Base-by-base conservation (phyloP, 169 alveolate species). In the Plasmodium chabaudi region DNA sequence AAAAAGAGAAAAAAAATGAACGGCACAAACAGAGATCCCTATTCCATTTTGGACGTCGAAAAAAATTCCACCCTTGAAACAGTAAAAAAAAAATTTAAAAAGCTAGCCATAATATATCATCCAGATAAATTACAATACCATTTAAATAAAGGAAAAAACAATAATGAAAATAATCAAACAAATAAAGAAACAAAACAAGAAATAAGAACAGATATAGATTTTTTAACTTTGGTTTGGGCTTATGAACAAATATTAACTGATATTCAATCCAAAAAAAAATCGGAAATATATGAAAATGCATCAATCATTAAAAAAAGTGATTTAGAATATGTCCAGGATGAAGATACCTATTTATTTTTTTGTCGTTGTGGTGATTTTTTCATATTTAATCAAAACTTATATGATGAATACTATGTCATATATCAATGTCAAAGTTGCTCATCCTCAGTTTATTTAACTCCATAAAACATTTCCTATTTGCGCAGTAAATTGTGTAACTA, bases 301-400 rank as follows among this genome's bases (percentile, higher is more conserved):
- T 56, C 61, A 55, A 77, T 34, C 46, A 77, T 77, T n/a, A 63
- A 77, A 23, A 77, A 65, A 46, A 69, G 23, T 19, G 88, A 77
- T 44, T 56, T 77, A 44, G 57, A 77, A 77, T 77, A 77, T 77
- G 47, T 77, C 4, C 27, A 23, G 13, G 88, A 63, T 27, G 88
- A 77, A 9, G 49, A 77, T 25, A 39, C 88, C 0, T 77, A 63
- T 56, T 15, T 77, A 25, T 77, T 63, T 61, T 77, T 77, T 47
- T 77, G 88, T 12, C 77, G 88, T 2, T 77, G 88, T 44, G 88
- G 88, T 21, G 88, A 77, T 68, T 77, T 77, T 25, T 77, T 77
- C 34, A 63, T 77, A 5, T 77, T 77, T 44, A 47, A 53, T 17
- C 69, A 77, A 65, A 77, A 77, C 65, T 64, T 77, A 47, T 77